Evolutionary conservation across 2,329 filamentous ascomycete species (phyloP).

Genomic region (Aspergillus sp.): DNA sequence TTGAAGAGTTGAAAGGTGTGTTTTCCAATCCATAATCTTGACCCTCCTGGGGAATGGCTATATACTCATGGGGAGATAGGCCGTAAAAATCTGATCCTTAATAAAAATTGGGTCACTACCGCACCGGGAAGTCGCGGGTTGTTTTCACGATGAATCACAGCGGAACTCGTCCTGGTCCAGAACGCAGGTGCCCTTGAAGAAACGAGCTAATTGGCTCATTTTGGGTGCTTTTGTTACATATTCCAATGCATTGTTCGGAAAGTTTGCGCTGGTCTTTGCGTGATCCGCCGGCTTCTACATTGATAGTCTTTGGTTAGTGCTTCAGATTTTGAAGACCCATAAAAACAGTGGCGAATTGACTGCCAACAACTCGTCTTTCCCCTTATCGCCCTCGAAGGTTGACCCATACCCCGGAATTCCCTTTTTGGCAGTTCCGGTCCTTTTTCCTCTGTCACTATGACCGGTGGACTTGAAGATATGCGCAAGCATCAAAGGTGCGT

Average conservation of each 20-base stretch:
- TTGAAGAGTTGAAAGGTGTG: background rate
- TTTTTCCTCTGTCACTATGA: background rate
- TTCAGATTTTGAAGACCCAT: conserved; percentile 1
- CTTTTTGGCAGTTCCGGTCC: background rate
- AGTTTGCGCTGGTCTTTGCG: background rate
- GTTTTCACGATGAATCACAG: background rate
- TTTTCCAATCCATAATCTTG: background rate
- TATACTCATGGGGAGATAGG: background rate
- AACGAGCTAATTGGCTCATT: background rate
- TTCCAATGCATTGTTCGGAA: background rate
- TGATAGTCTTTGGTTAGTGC: background rate
- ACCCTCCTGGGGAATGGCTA: background rate
- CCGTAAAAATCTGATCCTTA: background rate
- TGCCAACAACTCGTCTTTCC: background rate
- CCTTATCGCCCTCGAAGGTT: background rate
- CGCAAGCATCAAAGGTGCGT: background rate
- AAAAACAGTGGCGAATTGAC: background rate
- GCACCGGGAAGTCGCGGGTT: background rate
- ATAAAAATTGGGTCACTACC: background rate
- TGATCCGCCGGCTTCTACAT: background rate
- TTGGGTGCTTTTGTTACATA: background rate
- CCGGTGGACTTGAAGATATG: background rate
- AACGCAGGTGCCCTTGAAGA: background rate
- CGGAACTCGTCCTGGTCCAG: background rate
- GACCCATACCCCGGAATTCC: background rate